phyloP scores from a whole-genome alignment of 225 moss, liverwort and hornwort genomes.

The Neckera pumila region DNA sequence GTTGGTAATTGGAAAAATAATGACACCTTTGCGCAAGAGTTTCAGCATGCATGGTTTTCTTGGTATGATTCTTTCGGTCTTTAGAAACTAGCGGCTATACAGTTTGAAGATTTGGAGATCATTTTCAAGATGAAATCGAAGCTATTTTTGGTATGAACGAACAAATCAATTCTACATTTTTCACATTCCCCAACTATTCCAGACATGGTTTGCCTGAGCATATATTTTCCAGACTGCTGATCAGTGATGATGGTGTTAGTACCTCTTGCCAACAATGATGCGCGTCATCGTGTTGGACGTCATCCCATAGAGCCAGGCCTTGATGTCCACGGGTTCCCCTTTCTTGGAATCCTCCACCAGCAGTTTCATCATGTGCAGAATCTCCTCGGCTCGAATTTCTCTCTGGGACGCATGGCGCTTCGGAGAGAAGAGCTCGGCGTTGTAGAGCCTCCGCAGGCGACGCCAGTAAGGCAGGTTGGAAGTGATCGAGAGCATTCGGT shows the following conservation, averaged over 20 bases:
- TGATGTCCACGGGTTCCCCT: background rate
- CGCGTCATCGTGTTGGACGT: conserved; percentile 6
- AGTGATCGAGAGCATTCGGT: background rate
- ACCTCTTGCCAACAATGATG: conserved; percentile 5
- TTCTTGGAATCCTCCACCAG: background rate
- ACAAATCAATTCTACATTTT: background rate
- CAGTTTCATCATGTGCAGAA: background rate
- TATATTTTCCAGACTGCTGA: background rate
- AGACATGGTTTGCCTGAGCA: background rate
- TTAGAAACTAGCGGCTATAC: too few relatives aligned
- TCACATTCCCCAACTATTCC: too few relatives aligned
- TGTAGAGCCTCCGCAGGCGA: background rate
- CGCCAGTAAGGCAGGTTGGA: background rate
- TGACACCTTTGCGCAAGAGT: background rate
- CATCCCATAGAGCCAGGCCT: background rate
- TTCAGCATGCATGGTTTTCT: background rate
- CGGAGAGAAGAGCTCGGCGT: conserved; percentile 6
- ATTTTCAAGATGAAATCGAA: background rate
- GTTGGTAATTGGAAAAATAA: background rate
- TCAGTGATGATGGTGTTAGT: background rate
- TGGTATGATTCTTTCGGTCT: background rate
- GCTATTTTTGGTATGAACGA: background rate
- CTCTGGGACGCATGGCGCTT: background rate
- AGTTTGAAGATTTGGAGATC: background rate
- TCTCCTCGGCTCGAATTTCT: background rate